Evolutionary conservation across 116 monocot species (phyloP).

Genomic region (Phalaenopsis hybrid): DNA sequence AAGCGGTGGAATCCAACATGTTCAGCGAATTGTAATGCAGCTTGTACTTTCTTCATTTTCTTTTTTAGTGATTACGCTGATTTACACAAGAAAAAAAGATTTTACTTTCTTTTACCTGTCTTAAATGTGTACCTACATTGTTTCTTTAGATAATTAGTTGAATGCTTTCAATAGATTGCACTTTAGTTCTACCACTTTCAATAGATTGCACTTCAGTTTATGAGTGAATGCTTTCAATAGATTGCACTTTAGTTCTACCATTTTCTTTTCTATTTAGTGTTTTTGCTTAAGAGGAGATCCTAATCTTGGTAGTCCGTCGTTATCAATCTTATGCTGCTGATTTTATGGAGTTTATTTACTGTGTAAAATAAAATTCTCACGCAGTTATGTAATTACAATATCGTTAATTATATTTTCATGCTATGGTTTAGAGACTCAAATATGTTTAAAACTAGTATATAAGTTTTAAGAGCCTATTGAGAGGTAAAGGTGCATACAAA

Average conservation of each 20-base stretch:
- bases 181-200: not conserved
- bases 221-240: not conserved
- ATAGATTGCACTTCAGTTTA: too few species aligned
- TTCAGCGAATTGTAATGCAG: slow-evolving; percentile 18
- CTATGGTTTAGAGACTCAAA: not conserved
- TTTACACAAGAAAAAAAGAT: not conserved
- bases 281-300: not conserved
- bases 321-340: not conserved
- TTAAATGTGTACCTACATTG: not conserved
- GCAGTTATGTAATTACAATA: not conserved
- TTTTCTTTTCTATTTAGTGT: not conserved
- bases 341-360: not conserved
- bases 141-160: not conserved
- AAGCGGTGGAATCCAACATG: slow-evolving; percentile 34
- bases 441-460: not conserved
- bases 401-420: not conserved
- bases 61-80: not conserved
- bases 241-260: not conserved
- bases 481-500: not conserved
- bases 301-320: not conserved
- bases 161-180: not conserved
- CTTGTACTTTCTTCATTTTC: not conserved
- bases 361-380: not conserved
- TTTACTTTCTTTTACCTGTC: not conserved
- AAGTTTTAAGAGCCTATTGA: not conserved